A percentile compares a stretch with the other conserved stretches of the same genome.
These are phyloP conservation scores for Penicillium antarcticum DNA, from an alignment of 495 filamentous ascomycete genomes.

Conservation along the genomic window DNA sequence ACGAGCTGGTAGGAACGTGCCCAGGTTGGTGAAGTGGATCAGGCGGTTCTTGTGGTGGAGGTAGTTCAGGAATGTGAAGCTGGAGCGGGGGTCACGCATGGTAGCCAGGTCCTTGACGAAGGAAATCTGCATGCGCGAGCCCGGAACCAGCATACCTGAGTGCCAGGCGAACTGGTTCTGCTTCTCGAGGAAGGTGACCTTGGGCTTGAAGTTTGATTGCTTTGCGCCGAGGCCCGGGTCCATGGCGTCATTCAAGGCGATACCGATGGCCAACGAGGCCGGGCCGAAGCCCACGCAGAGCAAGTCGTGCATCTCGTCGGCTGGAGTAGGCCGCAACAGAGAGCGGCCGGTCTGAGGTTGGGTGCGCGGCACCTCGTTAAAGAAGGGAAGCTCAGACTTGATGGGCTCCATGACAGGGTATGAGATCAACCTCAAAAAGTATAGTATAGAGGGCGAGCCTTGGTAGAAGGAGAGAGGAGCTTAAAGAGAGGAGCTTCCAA, in stretches of 20 bases:
- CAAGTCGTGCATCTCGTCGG: conserved; percentile 69
- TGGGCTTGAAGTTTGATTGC: conserved; percentile 44
- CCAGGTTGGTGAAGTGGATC: conserved; percentile 83
- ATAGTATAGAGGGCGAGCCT: background rate
- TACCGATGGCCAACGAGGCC: conserved; percentile 86
- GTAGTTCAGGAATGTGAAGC: conserved; percentile 96
- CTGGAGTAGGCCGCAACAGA: conserved; percentile 25
- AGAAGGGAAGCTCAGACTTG: conserved; percentile 20
- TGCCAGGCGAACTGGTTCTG: conserved; percentile 88
- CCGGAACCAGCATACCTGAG: conserved; percentile 88
- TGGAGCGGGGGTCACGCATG: conserved; percentile 77
- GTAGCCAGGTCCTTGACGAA: conserved; percentile 97
- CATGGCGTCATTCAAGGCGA: conserved; percentile 77
- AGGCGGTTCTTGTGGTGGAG: conserved; percentile 74
- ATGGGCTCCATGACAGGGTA: conserved; percentile 17
- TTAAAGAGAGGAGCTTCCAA: background rate
- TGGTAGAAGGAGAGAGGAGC: background rate
- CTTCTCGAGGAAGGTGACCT: conserved; percentile 80
- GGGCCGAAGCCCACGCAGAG: conserved; percentile 93
- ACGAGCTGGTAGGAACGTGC: conserved; percentile 81
- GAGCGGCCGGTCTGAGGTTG: conserved; percentile 13
- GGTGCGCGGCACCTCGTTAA: conserved; percentile 14
- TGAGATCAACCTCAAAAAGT: background rate
- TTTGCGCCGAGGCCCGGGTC: conserved; percentile 30
- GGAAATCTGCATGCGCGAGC: conserved; percentile 95